Base-by-base conservation (phyloP, 2,329 filamentous ascomycete genomes). In the Exophiala spinifera region DNA sequence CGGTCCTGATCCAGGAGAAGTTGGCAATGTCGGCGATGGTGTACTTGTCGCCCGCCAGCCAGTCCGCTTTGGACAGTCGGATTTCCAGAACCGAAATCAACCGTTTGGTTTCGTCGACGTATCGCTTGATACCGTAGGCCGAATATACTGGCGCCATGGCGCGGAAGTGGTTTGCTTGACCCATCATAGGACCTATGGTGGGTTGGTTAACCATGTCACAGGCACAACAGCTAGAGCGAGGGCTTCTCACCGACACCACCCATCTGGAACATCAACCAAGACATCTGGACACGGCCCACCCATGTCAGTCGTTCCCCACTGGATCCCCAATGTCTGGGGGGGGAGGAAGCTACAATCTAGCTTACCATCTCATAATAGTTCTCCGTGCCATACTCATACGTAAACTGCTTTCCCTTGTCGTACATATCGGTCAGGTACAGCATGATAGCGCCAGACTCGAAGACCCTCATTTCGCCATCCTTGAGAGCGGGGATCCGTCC, bases 151-250 rank as follows among this genome's bases (percentile, higher is more conserved):
- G 67, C 1, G 74, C 74, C 42, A 75, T 75, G 48, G 72, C 69
- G 54, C 70, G 70, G 69, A 77, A 78, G 59, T 76, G 73, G 52
- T 76, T 76, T 8, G 74, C 74, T 67, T 77, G 74, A 25, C 74
- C 73, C 72, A 40, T 43, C 20, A 40, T 17, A 15, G 25, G 21
- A 19, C 36, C 28, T 31, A 10, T 31, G 23, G 11, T 31, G 28
- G 28, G 10, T 5, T 6, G 21, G 13, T 31, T 13, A 11, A 17
- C 20, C 14, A 14, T n/a, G n/a, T n/a, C n/a, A n/a, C n/a, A n/a
- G n/a, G n/a, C n/a, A n/a, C n/a, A n/a, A n/a, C n/a, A n/a, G n/a
- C n/a, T n/a, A n/a, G n/a, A n/a, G n/a, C 13, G 7, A 28, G 33
- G 33, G 70, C 70, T 76, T 76, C 0, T 73, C 73, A 4, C 65